These are phyloP conservation scores for Ascochyta viciae-villosae DNA, from an alignment of 2,329 filamentous ascomycete species.

Conservation along the genomic window DNA sequence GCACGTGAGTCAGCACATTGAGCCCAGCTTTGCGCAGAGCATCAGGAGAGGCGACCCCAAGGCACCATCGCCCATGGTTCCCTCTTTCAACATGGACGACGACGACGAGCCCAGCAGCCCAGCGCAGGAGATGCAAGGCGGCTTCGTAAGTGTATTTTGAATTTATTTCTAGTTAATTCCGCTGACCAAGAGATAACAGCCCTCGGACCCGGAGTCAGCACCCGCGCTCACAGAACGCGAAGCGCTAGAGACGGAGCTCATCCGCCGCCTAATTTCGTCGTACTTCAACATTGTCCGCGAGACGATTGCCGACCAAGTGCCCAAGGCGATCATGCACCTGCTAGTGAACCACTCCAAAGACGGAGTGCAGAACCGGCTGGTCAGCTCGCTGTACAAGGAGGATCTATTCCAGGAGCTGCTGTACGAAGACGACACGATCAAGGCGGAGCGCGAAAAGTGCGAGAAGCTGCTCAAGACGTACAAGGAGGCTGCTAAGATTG, in stretches of 20 bases:
- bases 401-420: slow-evolving; percentile 87
- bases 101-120: slow-evolving; percentile 52
- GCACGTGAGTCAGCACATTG: slow-evolving; percentile 79
- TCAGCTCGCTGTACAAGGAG: slow-evolving; percentile 95
- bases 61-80: slow-evolving; percentile 49
- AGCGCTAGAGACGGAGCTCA: slow-evolving; percentile 96
- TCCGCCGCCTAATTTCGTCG: slow-evolving; percentile 92
- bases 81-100: slow-evolving; percentile 24
- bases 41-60: slow-evolving; percentile 74
- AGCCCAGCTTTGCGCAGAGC: slow-evolving; percentile 84
- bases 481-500: slow-evolving; percentile 96
- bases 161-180: neutral
- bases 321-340: slow-evolving; percentile 98
- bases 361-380: slow-evolving; percentile 93
- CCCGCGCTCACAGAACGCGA: slow-evolving; percentile 94
- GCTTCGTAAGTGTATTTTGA: slow-evolving; percentile 62
- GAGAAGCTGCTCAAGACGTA: slow-evolving; percentile 95
- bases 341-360: slow-evolving; percentile 99
- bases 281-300: slow-evolving; percentile 99
- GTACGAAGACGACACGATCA: slow-evolving; percentile 97
- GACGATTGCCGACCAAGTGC: slow-evolving; percentile 97
- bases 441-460: slow-evolving; percentile 98
- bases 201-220: slow-evolving; percentile 63
- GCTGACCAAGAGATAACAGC: slow-evolving; percentile 39
- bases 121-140: slow-evolving; percentile 54